Percentiles rank a stretch among this genome's conserved stretches.
phyloP scores from a whole-genome alignment of 495 filamentous ascomycete species.

The Podospora bellae-mahoneyi region DNA sequence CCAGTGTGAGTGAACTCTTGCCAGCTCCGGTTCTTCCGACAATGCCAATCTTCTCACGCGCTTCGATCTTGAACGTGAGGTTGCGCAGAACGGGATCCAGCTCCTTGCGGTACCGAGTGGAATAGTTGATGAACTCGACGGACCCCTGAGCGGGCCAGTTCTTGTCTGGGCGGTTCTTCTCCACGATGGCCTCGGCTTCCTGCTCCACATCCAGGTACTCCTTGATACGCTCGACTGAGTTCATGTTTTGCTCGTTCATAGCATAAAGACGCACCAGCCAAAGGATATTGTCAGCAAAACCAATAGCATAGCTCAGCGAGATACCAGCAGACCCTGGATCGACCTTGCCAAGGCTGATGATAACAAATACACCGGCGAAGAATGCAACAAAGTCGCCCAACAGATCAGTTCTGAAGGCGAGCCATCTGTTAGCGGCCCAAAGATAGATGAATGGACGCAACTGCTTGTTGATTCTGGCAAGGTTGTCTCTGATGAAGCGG shows the following conservation, averaged over 20 bases:
- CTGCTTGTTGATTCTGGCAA: slow-evolving; percentile 82
- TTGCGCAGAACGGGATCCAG: slow-evolving; percentile 80
- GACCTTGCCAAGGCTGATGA: slow-evolving; percentile 75
- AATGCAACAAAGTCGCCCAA: slow-evolving; percentile 90
- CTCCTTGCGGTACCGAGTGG: slow-evolving; percentile 83
- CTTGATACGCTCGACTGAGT: slow-evolving; percentile 96
- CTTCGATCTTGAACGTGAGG: slow-evolving; percentile 79
- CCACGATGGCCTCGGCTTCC: slow-evolving; percentile 75
- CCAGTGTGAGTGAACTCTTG: slow-evolving; percentile 92
- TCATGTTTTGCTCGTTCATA: slow-evolving; percentile 98
- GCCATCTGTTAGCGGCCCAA: slow-evolving; percentile 97
- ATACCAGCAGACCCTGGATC: slow-evolving; percentile 94
- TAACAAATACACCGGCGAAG: slow-evolving; percentile 89
- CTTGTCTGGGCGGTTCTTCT: slow-evolving; percentile 68
- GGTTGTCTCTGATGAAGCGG: slow-evolving; percentile 91
- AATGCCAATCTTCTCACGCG: slow-evolving; percentile 92
- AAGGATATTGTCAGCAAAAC: slow-evolving; percentile 93
- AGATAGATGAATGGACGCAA: slow-evolving; percentile 92
- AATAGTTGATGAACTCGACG: slow-evolving; percentile 83
- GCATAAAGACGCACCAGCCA: slow-evolving; percentile 98
- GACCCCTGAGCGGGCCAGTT: slow-evolving; percentile 85
- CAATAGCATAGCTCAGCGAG: slow-evolving; percentile 95
- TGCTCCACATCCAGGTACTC: slow-evolving; percentile 97
- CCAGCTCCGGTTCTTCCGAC: slow-evolving; percentile 96
- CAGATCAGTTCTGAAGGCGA: slow-evolving; percentile 86